Percentiles rank a stretch among this genome's conserved stretches.
These are phyloP conservation scores for Isatis tinctoria DNA, from an alignment of 345 rosid genomes.

Conservation along the genomic window DNA sequence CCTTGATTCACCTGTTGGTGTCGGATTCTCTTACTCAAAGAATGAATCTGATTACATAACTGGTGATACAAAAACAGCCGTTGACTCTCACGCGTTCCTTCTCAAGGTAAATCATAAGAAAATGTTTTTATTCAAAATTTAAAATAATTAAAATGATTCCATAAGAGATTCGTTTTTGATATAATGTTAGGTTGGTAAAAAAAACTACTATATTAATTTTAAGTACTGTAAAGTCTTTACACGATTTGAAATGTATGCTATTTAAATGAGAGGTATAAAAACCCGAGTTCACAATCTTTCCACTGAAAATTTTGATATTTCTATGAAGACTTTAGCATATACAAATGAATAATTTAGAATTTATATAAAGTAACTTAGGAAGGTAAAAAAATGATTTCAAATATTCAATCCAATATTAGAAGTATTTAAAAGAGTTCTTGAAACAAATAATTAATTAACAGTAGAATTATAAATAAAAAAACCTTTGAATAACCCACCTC, in stretches of 20 bases:
- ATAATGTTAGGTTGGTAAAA: background rate
- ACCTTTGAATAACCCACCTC: background rate
- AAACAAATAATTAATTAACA: background rate
- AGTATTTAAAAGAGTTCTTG: background rate
- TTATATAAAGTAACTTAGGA: background rate
- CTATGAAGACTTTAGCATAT: background rate
- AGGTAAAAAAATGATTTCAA: background rate
- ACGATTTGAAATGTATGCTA: background rate
- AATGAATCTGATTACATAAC: slow-evolving; percentile 59
- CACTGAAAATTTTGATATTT: background rate
- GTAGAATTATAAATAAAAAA: background rate
- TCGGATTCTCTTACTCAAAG: slow-evolving; percentile 80
- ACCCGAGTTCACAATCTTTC: background rate
- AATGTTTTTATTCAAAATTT: background rate
- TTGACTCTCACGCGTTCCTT: slow-evolving; percentile 72
- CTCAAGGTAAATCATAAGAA: slow-evolving; percentile 48
- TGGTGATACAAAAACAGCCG: slow-evolving; percentile 75
- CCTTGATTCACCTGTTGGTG: slow-evolving; percentile 94
- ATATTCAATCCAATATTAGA: background rate
- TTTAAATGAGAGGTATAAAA: background rate
- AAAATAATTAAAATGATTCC: background rate
- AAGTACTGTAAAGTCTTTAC: background rate
- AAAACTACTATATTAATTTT: background rate
- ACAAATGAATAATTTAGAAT: background rate
- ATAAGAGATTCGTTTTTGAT: background rate